A percentile compares a stretch with the other conserved stretches of the same genome.
These are phyloP conservation scores for Dittrichia graveolens DNA, from an alignment of 129 eudicot genomes.

Conservation along the genomic window DNA sequence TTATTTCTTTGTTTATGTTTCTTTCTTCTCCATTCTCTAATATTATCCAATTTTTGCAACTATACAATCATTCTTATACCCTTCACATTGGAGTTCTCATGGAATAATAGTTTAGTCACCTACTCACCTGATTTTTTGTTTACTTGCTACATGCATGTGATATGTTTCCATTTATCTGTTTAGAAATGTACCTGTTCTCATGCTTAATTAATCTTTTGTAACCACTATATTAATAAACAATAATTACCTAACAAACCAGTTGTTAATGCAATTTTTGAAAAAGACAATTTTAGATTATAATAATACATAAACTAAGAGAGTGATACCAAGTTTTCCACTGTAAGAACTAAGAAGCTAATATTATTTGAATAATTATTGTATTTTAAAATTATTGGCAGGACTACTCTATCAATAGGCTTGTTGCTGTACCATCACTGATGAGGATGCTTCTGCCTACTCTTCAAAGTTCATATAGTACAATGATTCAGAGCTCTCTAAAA, in stretches of 20 bases:
- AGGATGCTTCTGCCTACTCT: constrained; percentile 67
- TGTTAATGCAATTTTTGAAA: neutral
- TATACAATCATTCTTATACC: no score
- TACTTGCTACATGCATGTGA: neutral
- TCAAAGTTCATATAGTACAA: constrained; percentile 37
- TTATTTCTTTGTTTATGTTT: neutral
- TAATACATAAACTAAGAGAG: neutral
- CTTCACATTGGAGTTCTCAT: no score
- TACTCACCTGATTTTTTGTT: neutral
- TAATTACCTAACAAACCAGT: neutral
- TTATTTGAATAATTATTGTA: constrained; percentile 2
- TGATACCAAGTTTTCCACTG: neutral
- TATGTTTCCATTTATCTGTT: neutral
- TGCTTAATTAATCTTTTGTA: neutral
- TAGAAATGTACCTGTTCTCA: neutral
- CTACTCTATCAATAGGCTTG: constrained; percentile 69
- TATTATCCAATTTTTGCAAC: neutral
- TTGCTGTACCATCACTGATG: constrained; percentile 87
- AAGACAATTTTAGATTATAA: neutral
- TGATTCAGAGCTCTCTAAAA: constrained; percentile 51
- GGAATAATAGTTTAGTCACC: neutral
- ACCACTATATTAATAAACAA: neutral
- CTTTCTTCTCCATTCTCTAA: neutral
- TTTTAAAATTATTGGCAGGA: constrained; percentile 49
- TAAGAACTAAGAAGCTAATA: constrained; percentile 2